Conservation (phyloP, 2,329 filamentous ascomycete species). For the Didymella lethalis region DNA sequence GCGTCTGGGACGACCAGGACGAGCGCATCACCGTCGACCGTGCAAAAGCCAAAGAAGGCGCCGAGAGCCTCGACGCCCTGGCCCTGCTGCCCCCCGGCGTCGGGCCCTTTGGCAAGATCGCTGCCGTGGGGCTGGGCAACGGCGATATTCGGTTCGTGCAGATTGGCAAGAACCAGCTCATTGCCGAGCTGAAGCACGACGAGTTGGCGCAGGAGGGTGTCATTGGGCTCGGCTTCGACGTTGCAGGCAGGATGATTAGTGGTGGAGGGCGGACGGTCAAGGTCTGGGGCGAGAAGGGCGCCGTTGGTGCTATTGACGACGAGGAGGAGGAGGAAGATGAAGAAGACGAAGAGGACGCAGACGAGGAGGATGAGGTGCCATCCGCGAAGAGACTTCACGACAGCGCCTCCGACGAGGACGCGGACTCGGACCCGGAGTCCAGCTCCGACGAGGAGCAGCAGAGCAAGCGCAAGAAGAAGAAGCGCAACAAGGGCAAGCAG, state of each 20-base stretch:
- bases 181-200: slow-evolving; percentile 75
- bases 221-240: slow-evolving; percentile 82
- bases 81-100: slow-evolving; percentile 74
- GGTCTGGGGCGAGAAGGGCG: slow-evolving; percentile 80
- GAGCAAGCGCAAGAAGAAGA: slow-evolving; percentile 55
- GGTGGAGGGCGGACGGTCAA: slow-evolving; percentile 87
- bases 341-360: slow-evolving; percentile 59
- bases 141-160: slow-evolving; percentile 80
- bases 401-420: slow-evolving; percentile 58
- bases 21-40: slow-evolving; percentile 81
- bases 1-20: slow-evolving; percentile 94
- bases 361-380: slow-evolving; percentile 47
- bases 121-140: slow-evolving; percentile 83
- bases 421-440: slow-evolving; percentile 51
- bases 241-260: slow-evolving; percentile 84
- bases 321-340: slow-evolving; percentile 57
- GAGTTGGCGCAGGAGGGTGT: slow-evolving; percentile 78
- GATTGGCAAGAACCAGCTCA: slow-evolving; percentile 75
- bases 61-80: slow-evolving; percentile 83
- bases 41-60: slow-evolving; percentile 65
- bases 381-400: slow-evolving; percentile 40
- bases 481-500: slow-evolving; percentile 49
- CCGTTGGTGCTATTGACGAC: slow-evolving; percentile 59
- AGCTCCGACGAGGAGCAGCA: slow-evolving; percentile 56
- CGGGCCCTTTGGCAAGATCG: slow-evolving; percentile 71